These are phyloP conservation scores for Eucalyptus urophylla DNA, from an alignment of 345 rosid species.

Conservation along the genomic window DNA sequence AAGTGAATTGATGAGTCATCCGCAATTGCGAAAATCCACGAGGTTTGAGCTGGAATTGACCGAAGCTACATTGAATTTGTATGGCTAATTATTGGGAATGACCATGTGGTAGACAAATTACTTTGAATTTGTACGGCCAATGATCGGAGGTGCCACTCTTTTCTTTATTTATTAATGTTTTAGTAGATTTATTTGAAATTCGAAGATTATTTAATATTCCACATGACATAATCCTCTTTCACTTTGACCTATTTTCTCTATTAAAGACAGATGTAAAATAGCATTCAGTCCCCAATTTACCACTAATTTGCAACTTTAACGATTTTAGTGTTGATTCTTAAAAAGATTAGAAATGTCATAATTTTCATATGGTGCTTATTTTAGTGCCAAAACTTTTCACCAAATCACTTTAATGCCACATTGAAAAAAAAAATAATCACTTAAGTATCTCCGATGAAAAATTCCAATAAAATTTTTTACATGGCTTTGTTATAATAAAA, in stretches of 20 bases:
- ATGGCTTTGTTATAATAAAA: no score
- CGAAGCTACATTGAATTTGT: not conserved
- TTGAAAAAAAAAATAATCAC: no score
- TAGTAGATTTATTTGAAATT: not conserved
- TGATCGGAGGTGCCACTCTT: not conserved
- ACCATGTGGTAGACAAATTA: not conserved
- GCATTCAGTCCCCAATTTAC: not conserved
- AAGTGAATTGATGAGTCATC: not conserved
- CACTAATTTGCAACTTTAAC: not conserved
- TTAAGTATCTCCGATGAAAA: no score
- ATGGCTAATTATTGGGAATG: not conserved
- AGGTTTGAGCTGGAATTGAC: not conserved
- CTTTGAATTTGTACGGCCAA: not conserved
- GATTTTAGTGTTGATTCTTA: not conserved
- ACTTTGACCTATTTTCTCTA: not conserved
- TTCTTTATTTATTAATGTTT: no score
- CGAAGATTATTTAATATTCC: no score
- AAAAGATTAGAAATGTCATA: not conserved
- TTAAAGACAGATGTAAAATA: no score
- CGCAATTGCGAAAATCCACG: not conserved
- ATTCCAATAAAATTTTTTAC: no score
- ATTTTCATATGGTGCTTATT: accelerated
- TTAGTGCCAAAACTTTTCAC: not conserved
- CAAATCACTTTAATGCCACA: not conserved
- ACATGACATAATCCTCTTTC: not conserved